A percentile compares a stretch with the other conserved stretches of the same genome.
phyloP scores from a whole-genome alignment of 192 early-diverging fungal species.

The Chytriomyces confervae region DNA sequence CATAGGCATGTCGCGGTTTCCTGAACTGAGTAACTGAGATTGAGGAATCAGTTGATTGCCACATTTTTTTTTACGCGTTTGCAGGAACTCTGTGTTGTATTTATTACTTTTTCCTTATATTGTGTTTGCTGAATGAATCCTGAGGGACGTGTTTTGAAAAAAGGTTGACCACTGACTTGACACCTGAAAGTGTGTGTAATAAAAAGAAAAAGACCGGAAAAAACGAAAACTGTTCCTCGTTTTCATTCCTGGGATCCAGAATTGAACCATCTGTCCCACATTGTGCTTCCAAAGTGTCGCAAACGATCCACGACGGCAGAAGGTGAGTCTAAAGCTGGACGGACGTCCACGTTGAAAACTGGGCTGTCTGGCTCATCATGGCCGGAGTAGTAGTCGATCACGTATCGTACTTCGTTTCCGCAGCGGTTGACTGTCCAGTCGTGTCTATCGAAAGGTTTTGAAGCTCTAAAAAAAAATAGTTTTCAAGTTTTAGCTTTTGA shows the following conservation, averaged over 20 bases:
- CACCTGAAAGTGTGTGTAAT: too few species aligned
- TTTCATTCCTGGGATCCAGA: not conserved
- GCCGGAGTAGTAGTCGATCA: constrained; percentile 93
- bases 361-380: constrained; percentile 70
- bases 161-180: too few species aligned
- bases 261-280: constrained; percentile 46
- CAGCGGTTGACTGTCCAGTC: constrained; percentile 96
- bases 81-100: too few species aligned
- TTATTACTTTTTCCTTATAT: too few species aligned
- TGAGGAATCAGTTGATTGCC: not conserved
- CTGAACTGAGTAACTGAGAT: constrained; percentile 26
- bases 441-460: constrained; percentile 88
- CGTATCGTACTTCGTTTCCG: constrained; percentile 80
- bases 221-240: not conserved
- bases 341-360: constrained; percentile 90
- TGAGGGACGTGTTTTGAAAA: too few species aligned
- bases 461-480: constrained; percentile 59
- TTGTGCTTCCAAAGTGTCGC: constrained; percentile 28
- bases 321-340: constrained; percentile 87
- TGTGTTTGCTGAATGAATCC: too few species aligned
- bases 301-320: constrained; percentile 50
- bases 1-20: constrained; percentile 36
- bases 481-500: not conserved
- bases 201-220: too few species aligned
- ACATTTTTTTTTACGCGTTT: not conserved